Evolutionary conservation across 2,329 filamentous ascomycete species (phyloP), one percentile per base, ranked within the genome.

Genomic region (Penicillium freii): DNA sequence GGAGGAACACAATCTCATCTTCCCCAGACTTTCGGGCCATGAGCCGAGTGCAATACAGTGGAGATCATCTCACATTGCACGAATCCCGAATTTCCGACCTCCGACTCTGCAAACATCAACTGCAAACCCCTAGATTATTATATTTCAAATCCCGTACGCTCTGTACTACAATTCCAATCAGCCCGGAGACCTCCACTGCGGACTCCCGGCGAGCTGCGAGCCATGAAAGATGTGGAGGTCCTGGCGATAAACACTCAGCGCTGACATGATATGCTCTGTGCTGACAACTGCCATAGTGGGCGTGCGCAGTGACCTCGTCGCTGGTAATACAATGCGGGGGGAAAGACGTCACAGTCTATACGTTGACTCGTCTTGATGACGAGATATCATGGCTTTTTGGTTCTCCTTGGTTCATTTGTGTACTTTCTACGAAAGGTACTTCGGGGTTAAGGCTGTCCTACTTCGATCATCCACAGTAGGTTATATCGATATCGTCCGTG

Each of bases 131-230:
- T 39, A 36, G n/a, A 42, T 27, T 19, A 25, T 40, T 25, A 23
- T 33, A 47, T 34, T 38, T 21, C 54, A 46, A 52, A 56, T 46
- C 54, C 47, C 49, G 27, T 40, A 33, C 5, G 8, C n/a, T 27
- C 21, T 33, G 51, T 33, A 9, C 25, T 21, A 34, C n/a, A n/a
- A 15, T 48, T 4, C 17, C 31, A 1, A 27, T 46, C 33, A 50
- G 29, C 29, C 45, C 33, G 63, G 63, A 61, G 60, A 64, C 47
- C 63, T 65, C 59, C 63, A 65, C 62, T 56, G 25, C 50, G 13
- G 17, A 38, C 25, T 31, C 47, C 42, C 56, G 60, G 59, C 44
- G 52, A 58, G 45, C 36, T 53, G 60, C 57, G 57, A 40, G 39
- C 49, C n/a, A 15, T 34, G 19, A 51, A 40, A 23, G 13, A n/a